Percentiles rank a stretch among this genome's conserved stretches.
phyloP scores from a whole-genome alignment of 2,329 filamentous ascomycete species.

The Epichloe sp. region DNA sequence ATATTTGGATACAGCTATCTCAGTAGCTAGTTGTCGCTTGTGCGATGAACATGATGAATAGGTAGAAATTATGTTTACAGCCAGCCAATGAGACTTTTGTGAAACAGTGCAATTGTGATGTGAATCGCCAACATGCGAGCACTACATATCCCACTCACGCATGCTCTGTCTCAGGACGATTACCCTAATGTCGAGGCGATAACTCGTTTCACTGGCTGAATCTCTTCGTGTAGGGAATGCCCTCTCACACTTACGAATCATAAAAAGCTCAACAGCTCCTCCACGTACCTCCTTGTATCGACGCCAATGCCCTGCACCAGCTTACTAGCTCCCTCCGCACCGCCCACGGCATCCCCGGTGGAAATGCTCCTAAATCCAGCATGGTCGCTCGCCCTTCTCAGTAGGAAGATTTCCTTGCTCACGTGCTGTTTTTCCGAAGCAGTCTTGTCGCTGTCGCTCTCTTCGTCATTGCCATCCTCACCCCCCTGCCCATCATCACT shows the following conservation, averaged over 20 bases:
- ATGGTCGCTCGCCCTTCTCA: conserved; percentile 47
- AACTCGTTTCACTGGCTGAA: too few species aligned
- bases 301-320: conserved; percentile 63
- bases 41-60: background rate
- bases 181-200: too few species aligned
- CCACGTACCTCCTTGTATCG: conserved; percentile 63
- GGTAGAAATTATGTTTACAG: background rate
- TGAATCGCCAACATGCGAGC: background rate
- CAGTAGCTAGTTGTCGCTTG: background rate
- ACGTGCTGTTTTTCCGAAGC: conserved; percentile 3
- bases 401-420: conserved; percentile 48
- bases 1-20: background rate
- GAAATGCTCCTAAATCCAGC: conserved; percentile 23
- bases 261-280: conserved; percentile 52
- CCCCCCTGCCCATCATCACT: conserved; percentile 2
- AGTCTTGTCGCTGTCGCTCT: conserved; percentile 4
- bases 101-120: background rate
- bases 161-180: too few species aligned
- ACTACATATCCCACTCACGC: too few species aligned
- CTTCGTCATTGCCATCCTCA: conserved; percentile 4
- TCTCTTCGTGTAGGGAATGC: too few species aligned
- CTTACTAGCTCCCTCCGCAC: conserved; percentile 43
- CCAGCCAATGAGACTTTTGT: background rate
- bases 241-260: conserved; percentile 5
- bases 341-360: conserved; percentile 23